Evolutionary conservation across 202 grass and related monocot species (phyloP), one percentile per base, ranked within the genome.

Genomic region (Musa balbisiana): DNA sequence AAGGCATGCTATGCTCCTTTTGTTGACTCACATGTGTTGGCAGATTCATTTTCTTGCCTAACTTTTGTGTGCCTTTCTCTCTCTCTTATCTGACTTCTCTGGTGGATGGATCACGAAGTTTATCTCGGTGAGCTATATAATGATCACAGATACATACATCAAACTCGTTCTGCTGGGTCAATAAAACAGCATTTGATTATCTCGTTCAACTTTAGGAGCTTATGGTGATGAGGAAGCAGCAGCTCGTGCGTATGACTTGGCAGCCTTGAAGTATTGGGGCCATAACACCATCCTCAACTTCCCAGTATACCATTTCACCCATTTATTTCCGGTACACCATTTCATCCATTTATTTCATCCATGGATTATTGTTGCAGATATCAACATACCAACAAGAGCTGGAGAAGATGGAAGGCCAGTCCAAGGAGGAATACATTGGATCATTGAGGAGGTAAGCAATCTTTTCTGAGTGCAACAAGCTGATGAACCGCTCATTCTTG

Each of bases 261-360:
- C 92, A 10, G 92, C 92, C 81, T 86, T 96, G 89, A 96, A 92
- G 80, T 96, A 92, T 55, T 96, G 92, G 92, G 92, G 92, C 15
- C 85, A 68, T 51, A 87, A 88, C 78, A 85, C 83, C 82, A 82
- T 88, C 77, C 92, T 96, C 87, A 96, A 96, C 82, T 83, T 90
- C 55, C 81, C 83, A 81, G 92, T 96, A 92, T 43, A 6, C 4
- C 33, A 43, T 8, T 43, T 43, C 33, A 43, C 1, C 5, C 33
- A 43, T 43, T 43, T 43, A 43, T 43, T 43, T 43, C 33, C 5
- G 33, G 5, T 6, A 1, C 5, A 43, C 33, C 33, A 43, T 43
- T 43, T 43, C 33, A 43, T 43, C 33, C 33, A 43, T 43, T 6
- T 43, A 43, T 43, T 8, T 4, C 2, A 64, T 53, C n/a, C 9